Base-by-base conservation (phyloP, 768 basidiomycete species). In the Boletus coccyginus region DNA sequence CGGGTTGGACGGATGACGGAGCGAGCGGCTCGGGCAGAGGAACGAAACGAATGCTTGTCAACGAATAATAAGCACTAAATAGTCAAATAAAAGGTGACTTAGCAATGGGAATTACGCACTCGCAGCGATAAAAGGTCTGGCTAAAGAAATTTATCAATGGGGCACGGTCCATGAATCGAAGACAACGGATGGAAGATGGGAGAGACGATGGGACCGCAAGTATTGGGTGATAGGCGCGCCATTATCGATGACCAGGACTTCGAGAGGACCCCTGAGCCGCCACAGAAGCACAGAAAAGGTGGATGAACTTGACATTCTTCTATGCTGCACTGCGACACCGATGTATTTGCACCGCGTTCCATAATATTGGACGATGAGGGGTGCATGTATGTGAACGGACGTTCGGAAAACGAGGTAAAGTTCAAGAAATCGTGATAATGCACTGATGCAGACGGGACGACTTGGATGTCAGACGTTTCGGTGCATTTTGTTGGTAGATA, bases 201-300 rank as follows among this genome's bases (percentile, higher is more conserved):
- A 35, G 41, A 44, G 45, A 38, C 21, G 46, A 33, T 29, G 42
- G 47, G 49, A 51, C 48, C 11, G 31, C 56, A 51, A 38, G 52
- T 35, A 31, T 49, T 21, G 32, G 51, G 41, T 55, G 69, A 65
- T 67, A 67, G 57, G 62, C 57, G 57, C 55, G 27, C 42, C 52
- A 66, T 63, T 58, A 65, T 72, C 64, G 57, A 67, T 64, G 46
- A 42, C 57, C 59, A 58, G 44, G 51, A 52, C 60, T 58, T 69
- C 64, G 44, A 58, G 45, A 46, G 36, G 46, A 32, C 57, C 60
- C 57, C 58, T 59, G 57, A 57, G 59, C 50, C 57, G 64, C 64
- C 59, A 70, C 60, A 70, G 68, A 68, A 70, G 58, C 59, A 52
- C 47, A 43, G 58, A 48, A 60, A 62, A 53, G 63, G 47, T 59